phyloP scores from a whole-genome alignment of 2,329 filamentous ascomycete genomes.

The Ambrosiella xylebori region DNA sequence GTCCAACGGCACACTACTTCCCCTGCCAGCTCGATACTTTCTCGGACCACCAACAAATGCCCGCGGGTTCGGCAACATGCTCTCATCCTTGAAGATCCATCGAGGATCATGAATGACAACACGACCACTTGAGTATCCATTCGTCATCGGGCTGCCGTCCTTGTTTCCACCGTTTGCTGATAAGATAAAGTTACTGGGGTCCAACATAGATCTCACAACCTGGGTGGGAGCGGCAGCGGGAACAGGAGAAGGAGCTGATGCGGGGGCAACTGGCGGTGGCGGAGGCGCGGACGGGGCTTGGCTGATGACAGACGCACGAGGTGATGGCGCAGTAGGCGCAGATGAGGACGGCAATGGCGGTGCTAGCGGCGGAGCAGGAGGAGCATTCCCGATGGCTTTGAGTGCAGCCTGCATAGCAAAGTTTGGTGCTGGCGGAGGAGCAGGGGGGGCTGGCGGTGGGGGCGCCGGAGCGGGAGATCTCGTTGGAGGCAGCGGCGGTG shows the following conservation, averaged over 20 bases:
- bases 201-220: constrained; percentile 44
- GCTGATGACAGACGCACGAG: not conserved
- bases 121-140: constrained; percentile 20
- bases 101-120: constrained; percentile 56
- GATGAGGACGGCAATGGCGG: constrained; percentile 22
- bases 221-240: constrained; percentile 20
- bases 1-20: constrained; percentile 86
- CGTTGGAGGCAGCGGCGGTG: not conserved
- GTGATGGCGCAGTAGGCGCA: constrained; percentile 17
- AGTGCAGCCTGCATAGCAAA: constrained; percentile 13
- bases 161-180: constrained; percentile 40
- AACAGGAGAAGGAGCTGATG: constrained; percentile 20
- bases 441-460: not conserved
- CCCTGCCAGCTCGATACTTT: constrained; percentile 75
- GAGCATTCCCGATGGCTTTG: constrained; percentile 13
- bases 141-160: constrained; percentile 24
- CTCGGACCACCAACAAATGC: constrained; percentile 59
- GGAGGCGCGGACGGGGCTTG: constrained; percentile 23
- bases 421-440: constrained; percentile 2
- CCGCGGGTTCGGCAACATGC: constrained; percentile 66
- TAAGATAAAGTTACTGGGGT: constrained; percentile 61
- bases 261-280: constrained; percentile 18
- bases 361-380: constrained; percentile 22
- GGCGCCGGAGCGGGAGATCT: constrained; percentile 15
- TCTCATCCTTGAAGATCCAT: constrained; percentile 78